A percentile compares a stretch with the other conserved stretches of the same genome.
Conservation (phyloP, 768 basidiomycete genomes). For the Pisolithus tinctorius region DNA sequence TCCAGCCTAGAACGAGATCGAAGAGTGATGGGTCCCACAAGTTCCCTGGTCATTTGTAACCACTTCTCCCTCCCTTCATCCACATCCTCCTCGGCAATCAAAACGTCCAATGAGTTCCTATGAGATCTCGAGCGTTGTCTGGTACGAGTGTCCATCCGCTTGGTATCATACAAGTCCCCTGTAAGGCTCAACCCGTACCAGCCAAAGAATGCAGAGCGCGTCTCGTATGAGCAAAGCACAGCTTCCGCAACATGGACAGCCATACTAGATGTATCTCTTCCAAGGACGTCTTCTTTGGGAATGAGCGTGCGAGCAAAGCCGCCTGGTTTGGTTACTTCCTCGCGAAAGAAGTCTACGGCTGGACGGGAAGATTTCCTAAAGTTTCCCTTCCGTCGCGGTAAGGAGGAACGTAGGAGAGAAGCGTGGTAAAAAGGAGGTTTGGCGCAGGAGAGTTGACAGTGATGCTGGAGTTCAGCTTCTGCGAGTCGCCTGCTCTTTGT, state of each 20-base stretch:
- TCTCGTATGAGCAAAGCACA: constrained; percentile 19
- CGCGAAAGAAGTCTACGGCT: constrained; percentile 22
- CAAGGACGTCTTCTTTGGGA: background rate
- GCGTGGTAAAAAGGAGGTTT: constrained; percentile 25
- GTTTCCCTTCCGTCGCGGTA: constrained; percentile 19
- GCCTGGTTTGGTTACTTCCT: constrained; percentile 10
- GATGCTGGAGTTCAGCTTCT: constrained; percentile 7
- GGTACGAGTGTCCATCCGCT: background rate
- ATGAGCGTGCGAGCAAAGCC: constrained; percentile 2
- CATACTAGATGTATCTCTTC: background rate
- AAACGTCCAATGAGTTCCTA: constrained; percentile 4
- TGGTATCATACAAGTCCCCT: background rate
- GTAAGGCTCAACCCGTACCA: constrained; percentile 19
- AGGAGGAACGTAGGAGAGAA: constrained; percentile 19
- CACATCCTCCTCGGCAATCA: constrained; percentile 16
- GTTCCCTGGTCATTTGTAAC: constrained; percentile 12
- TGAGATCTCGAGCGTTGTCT: background rate
- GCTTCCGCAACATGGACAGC: constrained; percentile 13
- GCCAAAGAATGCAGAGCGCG: constrained; percentile 23
- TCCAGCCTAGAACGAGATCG: background rate
- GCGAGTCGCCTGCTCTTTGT: background rate
- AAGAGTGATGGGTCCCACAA: constrained; percentile 13
- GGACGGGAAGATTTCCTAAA: constrained; percentile 17
- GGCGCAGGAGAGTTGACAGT: constrained; percentile 6
- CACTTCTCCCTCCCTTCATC: constrained; percentile 18